Evolutionary conservation across 352 stramenopile genomes (phyloP).

Genomic region (Globisporangium orthogonon): DNA sequence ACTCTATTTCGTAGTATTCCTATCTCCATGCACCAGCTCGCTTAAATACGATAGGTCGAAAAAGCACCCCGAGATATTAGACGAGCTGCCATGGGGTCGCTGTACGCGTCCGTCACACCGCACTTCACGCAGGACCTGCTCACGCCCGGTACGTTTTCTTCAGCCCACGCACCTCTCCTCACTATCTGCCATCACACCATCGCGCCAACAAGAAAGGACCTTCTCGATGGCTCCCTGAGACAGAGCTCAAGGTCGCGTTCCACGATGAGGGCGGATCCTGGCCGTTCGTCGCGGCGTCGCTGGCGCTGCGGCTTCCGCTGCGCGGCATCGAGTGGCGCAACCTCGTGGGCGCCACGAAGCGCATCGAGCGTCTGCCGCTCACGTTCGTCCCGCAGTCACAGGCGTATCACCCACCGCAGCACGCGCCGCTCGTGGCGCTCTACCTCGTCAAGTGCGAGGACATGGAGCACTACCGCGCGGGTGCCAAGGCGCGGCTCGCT

Average conservation of each 20-base stretch:
- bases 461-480: constrained; percentile 57
- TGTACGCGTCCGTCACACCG: constrained; percentile 63
- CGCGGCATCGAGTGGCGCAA: constrained; percentile 81
- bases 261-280: constrained; percentile 72
- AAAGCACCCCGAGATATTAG: too few relatives aligned
- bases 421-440: constrained; percentile 43
- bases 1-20: too few relatives aligned
- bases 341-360: constrained; percentile 46
- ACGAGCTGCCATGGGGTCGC: constrained; percentile 32
- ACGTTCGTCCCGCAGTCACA: constrained; percentile 30
- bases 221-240: neutral
- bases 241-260: constrained; percentile 62
- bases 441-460: constrained; percentile 86
- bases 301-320: constrained; percentile 56
- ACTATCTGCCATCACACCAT: neutral
- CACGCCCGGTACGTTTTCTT: constrained; percentile 26
- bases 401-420: neutral
- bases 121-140: constrained; percentile 66
- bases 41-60: too few relatives aligned
- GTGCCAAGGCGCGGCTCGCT: constrained; percentile 36
- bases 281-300: constrained; percentile 66
- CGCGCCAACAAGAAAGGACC: too few relatives aligned
- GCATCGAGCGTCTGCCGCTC: constrained; percentile 28
- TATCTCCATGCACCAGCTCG: too few relatives aligned
- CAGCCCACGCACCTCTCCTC: neutral